Conservation (phyloP, 208 protist genomes). For the Porcisia hertigi region DNA sequence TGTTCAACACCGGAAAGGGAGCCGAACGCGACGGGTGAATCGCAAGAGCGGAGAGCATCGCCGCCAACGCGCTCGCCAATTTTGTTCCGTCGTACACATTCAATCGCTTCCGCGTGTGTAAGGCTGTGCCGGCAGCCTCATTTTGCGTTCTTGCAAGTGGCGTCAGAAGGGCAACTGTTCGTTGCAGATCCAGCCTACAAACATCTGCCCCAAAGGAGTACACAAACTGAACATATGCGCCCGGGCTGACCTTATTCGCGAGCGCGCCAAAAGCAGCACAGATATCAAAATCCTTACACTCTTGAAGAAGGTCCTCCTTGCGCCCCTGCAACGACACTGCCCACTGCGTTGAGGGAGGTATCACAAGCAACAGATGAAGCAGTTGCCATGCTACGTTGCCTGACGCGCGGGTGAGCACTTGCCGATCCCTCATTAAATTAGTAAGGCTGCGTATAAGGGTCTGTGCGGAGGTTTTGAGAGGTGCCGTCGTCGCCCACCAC, state of each 20-base stretch:
- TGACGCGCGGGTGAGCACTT: neutral
- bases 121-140: neutral
- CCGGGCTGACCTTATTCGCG: slow-evolving; percentile 4
- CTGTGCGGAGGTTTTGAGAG: slow-evolving; percentile 2
- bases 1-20: neutral
- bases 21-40: neutral
- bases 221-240: slow-evolving; percentile 22
- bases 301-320: neutral
- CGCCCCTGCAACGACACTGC: neutral
- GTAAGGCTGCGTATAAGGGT: slow-evolving; percentile 6
- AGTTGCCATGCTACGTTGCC: slow-evolving; percentile 33
- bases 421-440: slow-evolving; percentile 1
- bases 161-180: neutral
- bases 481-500: slow-evolving; percentile 14
- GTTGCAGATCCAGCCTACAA: neutral
- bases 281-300: slow-evolving; percentile 8
- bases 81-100: slow-evolving; percentile 27
- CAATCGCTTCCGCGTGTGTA: neutral
- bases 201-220: slow-evolving; percentile 13
- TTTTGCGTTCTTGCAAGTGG: slow-evolving; percentile 3
- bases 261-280: neutral
- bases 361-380: slow-evolving; percentile 25
- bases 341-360: slow-evolving; percentile 1
- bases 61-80: slow-evolving; percentile 13
- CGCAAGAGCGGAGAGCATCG: slow-evolving; percentile 3